Conservation (phyloP, 1,284 basidiomycete genomes). For the Hemileccinum hortonii region DNA sequence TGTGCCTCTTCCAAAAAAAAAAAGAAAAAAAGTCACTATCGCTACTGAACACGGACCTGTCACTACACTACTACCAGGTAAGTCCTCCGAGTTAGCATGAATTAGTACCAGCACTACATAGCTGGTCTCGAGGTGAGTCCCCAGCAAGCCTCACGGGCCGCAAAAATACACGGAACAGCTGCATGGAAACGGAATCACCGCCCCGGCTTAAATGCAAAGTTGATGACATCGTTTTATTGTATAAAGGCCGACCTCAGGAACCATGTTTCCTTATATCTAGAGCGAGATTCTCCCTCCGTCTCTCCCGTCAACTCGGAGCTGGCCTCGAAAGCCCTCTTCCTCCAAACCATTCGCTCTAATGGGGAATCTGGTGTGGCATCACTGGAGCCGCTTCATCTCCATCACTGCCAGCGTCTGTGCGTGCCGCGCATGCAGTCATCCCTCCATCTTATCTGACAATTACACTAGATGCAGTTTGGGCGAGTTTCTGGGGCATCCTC, state of each 20-base stretch:
- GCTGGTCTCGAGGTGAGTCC: too few relatives aligned
- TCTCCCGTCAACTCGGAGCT: slow-evolving; percentile 6
- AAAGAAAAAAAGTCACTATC: too few relatives aligned
- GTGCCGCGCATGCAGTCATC: slow-evolving; percentile 33
- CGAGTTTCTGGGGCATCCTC: slow-evolving; percentile 71
- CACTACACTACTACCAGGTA: too few relatives aligned
- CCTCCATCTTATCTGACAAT: slow-evolving; percentile 9
- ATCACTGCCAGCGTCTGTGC: slow-evolving; percentile 74
- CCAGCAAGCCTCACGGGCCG: too few relatives aligned
- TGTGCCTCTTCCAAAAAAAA: too few relatives aligned
- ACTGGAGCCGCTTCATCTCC: slow-evolving; percentile 71
- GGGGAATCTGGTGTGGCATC: slow-evolving; percentile 84
- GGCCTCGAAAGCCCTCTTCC: slow-evolving; percentile 6
- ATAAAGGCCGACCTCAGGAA: background rate
- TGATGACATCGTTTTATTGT: background rate
- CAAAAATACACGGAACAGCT: background rate
- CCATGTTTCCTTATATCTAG: background rate
- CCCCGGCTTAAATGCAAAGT: too few relatives aligned
- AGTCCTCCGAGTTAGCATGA: too few relatives aligned
- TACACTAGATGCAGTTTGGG: slow-evolving; percentile 71
- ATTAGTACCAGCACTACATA: too few relatives aligned
- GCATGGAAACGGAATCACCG: background rate
- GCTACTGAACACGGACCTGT: too few relatives aligned
- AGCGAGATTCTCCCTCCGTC: background rate
- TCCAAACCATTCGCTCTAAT: slow-evolving; percentile 40